phyloP scores from a whole-genome alignment of 495 filamentous ascomycete species.

The Hypomontagnella monticulosa region DNA sequence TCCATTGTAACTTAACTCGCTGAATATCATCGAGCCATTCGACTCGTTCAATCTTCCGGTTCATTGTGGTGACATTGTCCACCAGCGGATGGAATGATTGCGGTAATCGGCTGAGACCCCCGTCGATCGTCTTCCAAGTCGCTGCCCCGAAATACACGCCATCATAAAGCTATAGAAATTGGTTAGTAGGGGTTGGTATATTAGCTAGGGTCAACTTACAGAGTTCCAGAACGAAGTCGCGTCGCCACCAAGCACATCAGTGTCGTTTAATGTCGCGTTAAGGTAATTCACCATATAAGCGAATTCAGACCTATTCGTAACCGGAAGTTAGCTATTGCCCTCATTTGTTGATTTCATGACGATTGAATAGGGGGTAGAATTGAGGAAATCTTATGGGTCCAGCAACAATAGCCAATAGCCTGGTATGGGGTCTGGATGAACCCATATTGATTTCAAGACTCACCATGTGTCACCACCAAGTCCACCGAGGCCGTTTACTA shows the following conservation, averaged over 20 bases:
- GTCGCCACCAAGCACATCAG: conserved; percentile 54
- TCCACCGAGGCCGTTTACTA: conserved; percentile 47
- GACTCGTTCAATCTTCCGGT: conserved; percentile 60
- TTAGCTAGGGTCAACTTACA: conserved; percentile 19
- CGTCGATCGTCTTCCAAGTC: conserved; percentile 71
- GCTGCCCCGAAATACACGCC: conserved; percentile 68
- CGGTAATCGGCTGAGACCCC: conserved; percentile 67
- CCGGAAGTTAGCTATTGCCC: conserved; percentile 35
- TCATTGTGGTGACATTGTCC: conserved; percentile 62
- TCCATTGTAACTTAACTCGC: conserved; percentile 61
- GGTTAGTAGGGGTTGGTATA: not conserved
- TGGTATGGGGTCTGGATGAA: too few relatives aligned
- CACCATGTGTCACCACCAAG: conserved; percentile 47
- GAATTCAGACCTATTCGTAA: conserved; percentile 62
- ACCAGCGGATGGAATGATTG: conserved; percentile 69
- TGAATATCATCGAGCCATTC: conserved; percentile 52
- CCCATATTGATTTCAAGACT: not conserved
- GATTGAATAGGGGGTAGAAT: not conserved
- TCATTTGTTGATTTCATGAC: not conserved
- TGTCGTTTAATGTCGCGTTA: conserved; percentile 62
- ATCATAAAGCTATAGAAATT: conserved; percentile 52
- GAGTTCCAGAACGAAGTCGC: conserved; percentile 48
- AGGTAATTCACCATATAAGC: conserved; percentile 69
- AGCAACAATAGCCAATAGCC: too few relatives aligned
- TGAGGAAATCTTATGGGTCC: too few relatives aligned